These are phyloP conservation scores for Solanum pinnatisectum DNA, from an alignment of 257 asterid genomes.

Conservation along the genomic window DNA sequence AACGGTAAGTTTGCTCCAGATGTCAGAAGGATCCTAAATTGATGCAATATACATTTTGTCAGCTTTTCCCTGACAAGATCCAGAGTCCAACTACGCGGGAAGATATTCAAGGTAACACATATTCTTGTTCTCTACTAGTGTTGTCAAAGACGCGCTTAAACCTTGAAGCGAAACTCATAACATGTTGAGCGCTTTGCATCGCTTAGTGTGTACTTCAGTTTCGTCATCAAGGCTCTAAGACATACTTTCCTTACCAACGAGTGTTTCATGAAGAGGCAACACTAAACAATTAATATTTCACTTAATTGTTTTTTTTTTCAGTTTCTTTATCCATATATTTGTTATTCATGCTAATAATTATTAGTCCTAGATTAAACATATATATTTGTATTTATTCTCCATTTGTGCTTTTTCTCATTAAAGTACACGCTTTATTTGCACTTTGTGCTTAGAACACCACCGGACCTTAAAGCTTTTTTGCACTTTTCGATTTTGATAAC, in stretches of 20 bases:
- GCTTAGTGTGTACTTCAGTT: neutral
- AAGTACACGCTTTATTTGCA: neutral
- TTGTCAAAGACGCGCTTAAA: neutral
- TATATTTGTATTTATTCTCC: neutral
- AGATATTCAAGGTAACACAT: neutral
- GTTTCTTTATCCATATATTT: neutral
- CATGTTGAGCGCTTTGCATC: neutral
- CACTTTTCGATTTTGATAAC: neutral
- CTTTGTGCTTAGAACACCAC: neutral
- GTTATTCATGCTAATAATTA: neutral
- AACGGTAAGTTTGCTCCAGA: neutral
- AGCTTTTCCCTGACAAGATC: neutral
- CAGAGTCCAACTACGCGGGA: neutral
- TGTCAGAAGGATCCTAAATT: neutral
- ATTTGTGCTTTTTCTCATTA: neutral
- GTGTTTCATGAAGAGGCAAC: neutral
- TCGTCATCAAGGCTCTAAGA: neutral
- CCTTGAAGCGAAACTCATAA: neutral
- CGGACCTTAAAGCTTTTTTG: neutral
- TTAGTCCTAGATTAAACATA: neutral
- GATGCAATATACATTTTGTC: neutral
- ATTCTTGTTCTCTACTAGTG: neutral
- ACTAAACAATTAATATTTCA: neutral
- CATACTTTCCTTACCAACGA: neutral
- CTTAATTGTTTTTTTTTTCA: neutral